Evolutionary conservation across 2,329 filamentous ascomycete genomes (phyloP), one percentile per base, ranked within the genome.

Genomic region (Coniochaeta pulveracea): DNA sequence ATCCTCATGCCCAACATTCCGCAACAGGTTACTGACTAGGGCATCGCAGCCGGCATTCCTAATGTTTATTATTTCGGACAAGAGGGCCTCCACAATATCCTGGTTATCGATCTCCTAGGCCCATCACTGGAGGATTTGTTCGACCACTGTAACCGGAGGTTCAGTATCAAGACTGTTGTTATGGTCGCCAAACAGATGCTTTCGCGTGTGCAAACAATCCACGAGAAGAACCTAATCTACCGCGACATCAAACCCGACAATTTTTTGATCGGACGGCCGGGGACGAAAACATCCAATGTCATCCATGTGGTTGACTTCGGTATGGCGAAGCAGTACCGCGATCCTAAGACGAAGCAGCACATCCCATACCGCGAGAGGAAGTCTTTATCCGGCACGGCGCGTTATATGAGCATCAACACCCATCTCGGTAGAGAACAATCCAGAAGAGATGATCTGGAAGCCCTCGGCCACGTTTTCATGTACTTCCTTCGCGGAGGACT

Each of bases 21-120:
- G 11, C 10, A 8, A 22, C 17, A 15, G 17, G 11, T 18, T 22
- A 35, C 33, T 37, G 39, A 38, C 43, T 46, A 33, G 23, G 14
- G 26, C 14, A 4, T 15, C 18, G 18, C 56, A 96, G 89, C 89
- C 51, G 91, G 91, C 51, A 96, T 98, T 47, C 91, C 91, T 51
- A 96, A 96, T 73, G 91, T 98, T 51, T 96, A 96, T 66, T 98
- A 96, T 64, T 98, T 96, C 48, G 91, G 91, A 41, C 91, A 98
- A 56, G 89, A 96, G 61, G 91, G 89, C 48, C 79, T 96, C 19
- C 91, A 98, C 69, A 96, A 98, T 64, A 96, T 96, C 47, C 79
- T 98, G 33, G 89, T 98, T 47, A 96, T 96, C 51, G 89, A 98
- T 61, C 71, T 98, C 26, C 78, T 98, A 17, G 89, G 89, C 11